Evolutionary conservation across 2,329 filamentous ascomycete species (phyloP), one percentile per base, ranked within the genome.

Genomic region (Seiridium cupressi): DNA sequence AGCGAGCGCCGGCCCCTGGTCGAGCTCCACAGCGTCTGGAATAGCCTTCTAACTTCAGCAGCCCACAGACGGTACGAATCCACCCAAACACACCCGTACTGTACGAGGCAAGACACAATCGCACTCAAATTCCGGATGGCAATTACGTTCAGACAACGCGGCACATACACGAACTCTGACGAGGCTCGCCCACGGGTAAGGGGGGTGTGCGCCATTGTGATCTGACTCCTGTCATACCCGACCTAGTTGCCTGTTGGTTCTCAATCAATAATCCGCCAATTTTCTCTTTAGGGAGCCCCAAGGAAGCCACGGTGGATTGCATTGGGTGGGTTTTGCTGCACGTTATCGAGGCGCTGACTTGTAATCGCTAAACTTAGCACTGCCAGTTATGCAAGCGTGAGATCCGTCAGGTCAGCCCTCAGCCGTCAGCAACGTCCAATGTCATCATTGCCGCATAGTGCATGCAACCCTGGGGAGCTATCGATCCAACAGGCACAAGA

Each of bases 321-420:
- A 35, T 53, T n/a, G 8, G 26, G 51, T 55, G 35, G 9, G 18
- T 10, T 51, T 55, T 42, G 51, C 35, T 55, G 36, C 51, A 38
- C n/a, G 51, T 34, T 44, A 38, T 38, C 44, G 54, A 11, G 54
- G 54, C 54, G 54, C 44, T 57, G 54, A 18, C 54, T 32, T 46
- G 32, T 36, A n/a, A 34, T 55, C 53, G 42, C 54, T 57, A 57
- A 57, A 57, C 54, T 46, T 57, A 57, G 54, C 32, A 56, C 35
- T 34, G 34, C 54, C 26, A 46, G 38, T 26, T 47, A 18, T 47
- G 18, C 44, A 31, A 49, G 49, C 49, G 32, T 36, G 38, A 53
- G 49, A 53, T 53, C 49, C 35, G 34, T 53, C 49, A 35, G 31
- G 18, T 38, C 32, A 53, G 49, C 49, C 35, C 32, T 36, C 32